Conservation (phyloP, 495 filamentous ascomycete genomes). For the Terfezia boudieri region DNA sequence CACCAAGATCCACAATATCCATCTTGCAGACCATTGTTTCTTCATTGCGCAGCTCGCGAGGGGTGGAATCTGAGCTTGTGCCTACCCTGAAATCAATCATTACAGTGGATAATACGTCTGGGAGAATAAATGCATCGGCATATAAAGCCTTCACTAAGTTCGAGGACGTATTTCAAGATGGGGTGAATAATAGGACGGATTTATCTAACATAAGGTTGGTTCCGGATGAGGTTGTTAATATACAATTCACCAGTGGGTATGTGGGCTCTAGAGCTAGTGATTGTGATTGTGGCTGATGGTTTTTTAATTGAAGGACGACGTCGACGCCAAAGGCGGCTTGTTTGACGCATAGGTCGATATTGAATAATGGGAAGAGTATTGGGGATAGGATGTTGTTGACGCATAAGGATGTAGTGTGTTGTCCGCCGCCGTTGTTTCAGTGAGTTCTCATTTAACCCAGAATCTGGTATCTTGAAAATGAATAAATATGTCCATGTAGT, state of each 20-base stretch:
- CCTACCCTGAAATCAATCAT: slow-evolving; percentile 50
- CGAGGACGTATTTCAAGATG: slow-evolving; percentile 30
- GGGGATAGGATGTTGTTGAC: slow-evolving; percentile 64
- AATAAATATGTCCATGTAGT: slow-evolving; percentile 3
- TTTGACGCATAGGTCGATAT: slow-evolving; percentile 57
- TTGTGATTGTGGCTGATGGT: neutral
- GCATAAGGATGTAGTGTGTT: slow-evolving; percentile 50
- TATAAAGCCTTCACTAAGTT: slow-evolving; percentile 34
- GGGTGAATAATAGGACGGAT: slow-evolving; percentile 1
- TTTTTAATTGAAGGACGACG: slow-evolving; percentile 37
- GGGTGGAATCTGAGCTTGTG: slow-evolving; percentile 30
- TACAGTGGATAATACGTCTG: slow-evolving; percentile 57
- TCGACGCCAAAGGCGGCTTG: slow-evolving; percentile 78
- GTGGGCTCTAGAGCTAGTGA: neutral
- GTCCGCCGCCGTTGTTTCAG: slow-evolving; percentile 75
- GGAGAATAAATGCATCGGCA: slow-evolving; percentile 28
- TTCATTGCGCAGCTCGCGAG: slow-evolving; percentile 24
- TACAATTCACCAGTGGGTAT: slow-evolving; percentile 73
- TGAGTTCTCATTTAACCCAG: neutral
- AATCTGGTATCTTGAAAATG: neutral
- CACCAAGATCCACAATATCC: slow-evolving; percentile 50
- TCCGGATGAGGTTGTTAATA: slow-evolving; percentile 61
- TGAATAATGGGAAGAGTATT: slow-evolving; percentile 76
- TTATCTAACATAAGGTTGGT: slow-evolving; percentile 22
- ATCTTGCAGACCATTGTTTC: slow-evolving; percentile 44